Conservation (phyloP, 805 yeast species). For the Komagataella mondaviorum region DNA sequence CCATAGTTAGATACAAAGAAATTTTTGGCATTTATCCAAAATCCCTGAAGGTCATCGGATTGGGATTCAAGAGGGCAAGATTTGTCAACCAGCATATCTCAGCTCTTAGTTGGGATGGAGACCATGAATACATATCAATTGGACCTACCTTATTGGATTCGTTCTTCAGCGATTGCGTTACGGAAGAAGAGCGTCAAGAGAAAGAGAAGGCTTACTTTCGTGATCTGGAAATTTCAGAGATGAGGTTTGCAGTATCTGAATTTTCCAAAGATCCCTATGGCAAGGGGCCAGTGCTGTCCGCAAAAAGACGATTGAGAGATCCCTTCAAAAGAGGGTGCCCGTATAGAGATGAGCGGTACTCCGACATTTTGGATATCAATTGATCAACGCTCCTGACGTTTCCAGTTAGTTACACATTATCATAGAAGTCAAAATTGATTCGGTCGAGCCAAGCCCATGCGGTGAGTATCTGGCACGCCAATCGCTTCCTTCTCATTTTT, state of each 20-base stretch:
- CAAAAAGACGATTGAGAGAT: conserved; percentile 41
- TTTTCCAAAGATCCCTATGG: conserved; percentile 52
- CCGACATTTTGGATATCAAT: not conserved
- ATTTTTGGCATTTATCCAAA: conserved; percentile 32
- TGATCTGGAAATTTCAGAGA: conserved; percentile 34
- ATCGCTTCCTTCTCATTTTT: not conserved
- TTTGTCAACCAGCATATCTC: conserved; percentile 40
- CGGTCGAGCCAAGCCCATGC: not conserved
- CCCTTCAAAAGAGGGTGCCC: conserved; percentile 24
- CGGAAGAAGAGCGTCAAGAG: conserved; percentile 8
- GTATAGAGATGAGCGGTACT: not conserved
- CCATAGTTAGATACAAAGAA: conserved; percentile 39
- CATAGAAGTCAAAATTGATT: too few relatives aligned
- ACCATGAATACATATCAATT: conserved; percentile 5
- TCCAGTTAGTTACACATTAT: not conserved
- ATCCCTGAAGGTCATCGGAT: conserved; percentile 48
- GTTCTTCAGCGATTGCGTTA: not conserved
- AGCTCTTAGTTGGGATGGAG: conserved; percentile 23
- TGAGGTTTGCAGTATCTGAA: conserved; percentile 34
- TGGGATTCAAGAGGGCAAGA: conserved; percentile 56
- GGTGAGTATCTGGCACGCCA: not conserved
- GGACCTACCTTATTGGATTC: conserved; percentile 1
- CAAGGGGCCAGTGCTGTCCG: conserved; percentile 22
- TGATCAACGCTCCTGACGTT: not conserved
- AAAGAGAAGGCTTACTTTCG: conserved; percentile 25